Percentiles rank a stretch among this genome's conserved stretches.
Evolutionary conservation across 2,329 filamentous ascomycete species (phyloP).

Genomic region (Helminthosporium solani): DNA sequence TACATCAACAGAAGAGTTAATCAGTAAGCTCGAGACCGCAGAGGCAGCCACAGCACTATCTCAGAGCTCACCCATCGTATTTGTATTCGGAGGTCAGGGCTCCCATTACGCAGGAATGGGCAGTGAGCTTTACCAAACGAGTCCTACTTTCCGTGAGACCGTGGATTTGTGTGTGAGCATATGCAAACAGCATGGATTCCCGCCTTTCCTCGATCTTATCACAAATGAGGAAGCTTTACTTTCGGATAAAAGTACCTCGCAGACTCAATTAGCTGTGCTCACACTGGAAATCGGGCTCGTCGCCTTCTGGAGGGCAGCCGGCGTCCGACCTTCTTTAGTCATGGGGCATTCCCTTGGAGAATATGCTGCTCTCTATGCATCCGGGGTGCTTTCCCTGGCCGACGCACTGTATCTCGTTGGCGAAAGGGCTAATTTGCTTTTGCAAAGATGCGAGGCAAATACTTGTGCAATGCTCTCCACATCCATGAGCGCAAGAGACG

Average conservation of each 20-base stretch:
- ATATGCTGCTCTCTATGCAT: slow-evolving; percentile 41
- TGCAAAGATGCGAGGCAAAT: slow-evolving; percentile 19
- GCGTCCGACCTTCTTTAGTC: slow-evolving; percentile 13
- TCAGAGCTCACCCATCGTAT: slow-evolving; percentile 17
- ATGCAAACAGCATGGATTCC: not conserved
- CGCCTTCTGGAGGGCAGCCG: slow-evolving; percentile 11
- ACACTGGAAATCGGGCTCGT: slow-evolving; percentile 41
- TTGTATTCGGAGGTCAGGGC: slow-evolving; percentile 43
- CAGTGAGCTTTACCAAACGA: slow-evolving; percentile 12
- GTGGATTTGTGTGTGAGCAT: slow-evolving; percentile 4
- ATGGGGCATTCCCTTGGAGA: slow-evolving; percentile 40
- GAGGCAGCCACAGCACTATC: not conserved
- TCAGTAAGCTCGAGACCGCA: slow-evolving; percentile 37
- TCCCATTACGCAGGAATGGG: slow-evolving; percentile 17
- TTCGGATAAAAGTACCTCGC: not conserved
- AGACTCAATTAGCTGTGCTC: slow-evolving; percentile 28
- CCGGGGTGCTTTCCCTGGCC: slow-evolving; percentile 37
- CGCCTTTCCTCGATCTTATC: slow-evolving; percentile 8
- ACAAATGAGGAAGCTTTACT: not conserved
- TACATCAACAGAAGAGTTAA: slow-evolving; percentile 7
- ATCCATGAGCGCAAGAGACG: slow-evolving; percentile 8
- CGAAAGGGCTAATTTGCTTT: slow-evolving; percentile 34
- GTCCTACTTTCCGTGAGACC: slow-evolving; percentile 21
- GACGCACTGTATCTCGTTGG: slow-evolving; percentile 42
- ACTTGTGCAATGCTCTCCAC: slow-evolving; percentile 36